Evolutionary conservation across 2,329 filamentous ascomycete species (phyloP), one percentile per base, ranked within the genome.

Genomic region (Hypoxylon sp.): DNA sequence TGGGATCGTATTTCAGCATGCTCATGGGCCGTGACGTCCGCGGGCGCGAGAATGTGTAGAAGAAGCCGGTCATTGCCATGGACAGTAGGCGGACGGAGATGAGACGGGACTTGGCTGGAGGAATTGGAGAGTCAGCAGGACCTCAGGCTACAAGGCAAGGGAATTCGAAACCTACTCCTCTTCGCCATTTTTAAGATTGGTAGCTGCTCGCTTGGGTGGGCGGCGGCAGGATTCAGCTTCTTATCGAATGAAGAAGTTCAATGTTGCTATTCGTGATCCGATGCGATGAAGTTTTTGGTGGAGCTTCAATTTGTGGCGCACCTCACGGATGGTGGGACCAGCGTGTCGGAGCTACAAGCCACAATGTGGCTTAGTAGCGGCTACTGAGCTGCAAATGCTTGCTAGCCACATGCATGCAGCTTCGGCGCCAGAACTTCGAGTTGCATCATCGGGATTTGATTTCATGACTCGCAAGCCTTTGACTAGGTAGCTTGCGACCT

Each of bases 41-140:
- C 11, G 94, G 94, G 63, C 96, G 90, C 73, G 91, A 86, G 80
- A 97, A 89, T 57, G 93, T 96, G 81, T 95, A 94, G 86, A 95
- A 99, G 87, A 94, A 99, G 76, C 96, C 96, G 25, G 96, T 99
- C 91, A 97, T 91, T 78, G 96, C 96, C 96, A 99, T 99, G 70
- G 94, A 97, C 79, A 99, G 85, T 72, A 99, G 91, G 78, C 96
- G 94, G 79, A 97, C 95, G 78, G 92, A 88, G 78, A 99, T 90
- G 72, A 95, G 91, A 79, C 96, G 93, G 77, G 94, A 92, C 85
- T 98, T 98, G 67, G 85, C 93, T 96, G 78, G 65, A 41, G 55
- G 30, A 27, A 16, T 43, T 21, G 12, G 52, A 41, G 47, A 27
- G 54, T 54, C 19, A 65, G 37, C 39, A 53, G 19, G 6, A 29